Conservation (phyloP, 495 filamentous ascomycete genomes). For the Bathelium albidoporum region DNA sequence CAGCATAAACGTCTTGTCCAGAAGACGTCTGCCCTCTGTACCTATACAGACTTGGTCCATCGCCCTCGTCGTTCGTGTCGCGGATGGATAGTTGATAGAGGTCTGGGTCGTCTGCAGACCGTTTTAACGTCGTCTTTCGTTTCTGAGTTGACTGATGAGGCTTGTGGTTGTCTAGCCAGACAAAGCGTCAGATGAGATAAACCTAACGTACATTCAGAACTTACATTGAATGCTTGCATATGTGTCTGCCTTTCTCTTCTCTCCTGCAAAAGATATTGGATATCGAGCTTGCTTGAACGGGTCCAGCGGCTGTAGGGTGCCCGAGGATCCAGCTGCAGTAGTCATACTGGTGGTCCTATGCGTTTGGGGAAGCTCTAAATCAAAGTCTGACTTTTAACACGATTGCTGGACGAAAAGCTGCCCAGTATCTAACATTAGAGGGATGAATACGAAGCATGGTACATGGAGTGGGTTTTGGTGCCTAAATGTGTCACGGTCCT, state of each 20-base stretch:
- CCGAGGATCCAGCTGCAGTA: not conserved
- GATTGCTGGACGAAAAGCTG: too few species aligned
- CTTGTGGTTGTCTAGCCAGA: constrained; percentile 14
- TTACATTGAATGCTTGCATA: not conserved
- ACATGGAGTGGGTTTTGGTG: too few species aligned
- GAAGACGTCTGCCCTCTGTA: constrained; percentile 6
- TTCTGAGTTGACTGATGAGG: constrained; percentile 8
- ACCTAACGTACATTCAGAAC: not conserved
- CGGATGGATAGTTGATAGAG: constrained; percentile 3
- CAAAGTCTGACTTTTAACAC: too few species aligned
- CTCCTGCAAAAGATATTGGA: not conserved
- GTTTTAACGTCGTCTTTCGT: constrained; percentile 8
- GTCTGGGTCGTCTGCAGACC: not conserved
- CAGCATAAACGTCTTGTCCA: constrained; percentile 3
- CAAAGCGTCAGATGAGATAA: not conserved
- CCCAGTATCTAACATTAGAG: too few species aligned
- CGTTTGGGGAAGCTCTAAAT: too few species aligned
- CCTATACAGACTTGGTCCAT: constrained; percentile 4
- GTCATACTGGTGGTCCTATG: too few species aligned
- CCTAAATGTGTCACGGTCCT: too few species aligned
- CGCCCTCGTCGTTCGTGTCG: constrained; percentile 9
- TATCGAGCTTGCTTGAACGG: constrained; percentile 2
- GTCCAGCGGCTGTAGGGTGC: not conserved
- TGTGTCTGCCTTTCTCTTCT: not conserved
- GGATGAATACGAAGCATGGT: too few species aligned